Evolutionary conservation across 2,329 filamentous ascomycete species (phyloP), one percentile per base, ranked within the genome.

Genomic region (Xylaria sp.): DNA sequence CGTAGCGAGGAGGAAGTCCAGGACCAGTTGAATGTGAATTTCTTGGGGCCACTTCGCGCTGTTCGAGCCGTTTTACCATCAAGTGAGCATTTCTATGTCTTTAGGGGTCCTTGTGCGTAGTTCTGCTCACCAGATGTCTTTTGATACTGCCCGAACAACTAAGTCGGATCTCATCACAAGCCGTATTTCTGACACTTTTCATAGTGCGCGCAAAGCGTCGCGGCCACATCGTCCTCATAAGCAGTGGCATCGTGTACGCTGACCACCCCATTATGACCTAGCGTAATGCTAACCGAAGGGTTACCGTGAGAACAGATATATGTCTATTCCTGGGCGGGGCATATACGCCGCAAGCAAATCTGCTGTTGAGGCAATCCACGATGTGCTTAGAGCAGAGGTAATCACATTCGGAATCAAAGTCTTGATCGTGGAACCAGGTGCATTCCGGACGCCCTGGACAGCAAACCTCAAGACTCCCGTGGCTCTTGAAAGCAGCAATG

Each of bases 1-100:
- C 37, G 15, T 6, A 76, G 74, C 41, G 68, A 73, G 32, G 73
- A 81, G 44, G 82, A 84, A 69, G 73, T 81, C 28, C 78, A 77
- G 12, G 75, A 78, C 5, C 71, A 76, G 7, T 87, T 86, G 76
- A 81, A 85, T 74, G 86, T 85, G 39, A 89, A 89, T 66, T 84
- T 88, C 44, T 85, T 88, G 70, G 87, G 86, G 3, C 76, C 80
- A 5, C 75, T 87, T 58, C 86, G 84, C 65, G 81, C 86, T 1
- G 81, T 82, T 37, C 82, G 83, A 12, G 84, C 85, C 0, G 50
- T 61, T 20, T 63, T 72, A 3, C 68, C 70, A 25, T 37, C 41
- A 8, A 70, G 56, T 58, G 25, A 28, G 56, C 39, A 32, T 58
- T 58, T 7, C 39, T 7, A 13, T 2, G 4, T 20, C 39, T 58